Conservation (phyloP, 2,329 filamentous ascomycete genomes). For the Teratosphaeria viscida region DNA sequence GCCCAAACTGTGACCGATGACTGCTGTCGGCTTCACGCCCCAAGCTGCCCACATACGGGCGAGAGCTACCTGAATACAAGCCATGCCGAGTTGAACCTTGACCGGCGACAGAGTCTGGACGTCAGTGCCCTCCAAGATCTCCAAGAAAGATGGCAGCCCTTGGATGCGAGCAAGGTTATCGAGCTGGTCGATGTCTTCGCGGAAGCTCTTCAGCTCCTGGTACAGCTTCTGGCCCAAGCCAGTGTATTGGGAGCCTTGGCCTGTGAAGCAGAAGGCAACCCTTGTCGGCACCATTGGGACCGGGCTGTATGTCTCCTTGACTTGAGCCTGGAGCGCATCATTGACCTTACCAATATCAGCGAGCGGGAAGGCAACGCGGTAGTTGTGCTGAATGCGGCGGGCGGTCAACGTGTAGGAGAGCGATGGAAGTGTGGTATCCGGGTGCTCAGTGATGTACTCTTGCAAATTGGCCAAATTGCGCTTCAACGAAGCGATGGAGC, state of each 20-base stretch:
- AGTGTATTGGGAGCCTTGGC: slow-evolving; percentile 44
- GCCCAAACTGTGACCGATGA: slow-evolving; percentile 52
- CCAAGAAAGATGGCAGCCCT: slow-evolving; percentile 39
- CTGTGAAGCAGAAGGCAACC: slow-evolving; percentile 43
- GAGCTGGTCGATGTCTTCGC: slow-evolving; percentile 39
- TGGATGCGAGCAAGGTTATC: slow-evolving; percentile 38
- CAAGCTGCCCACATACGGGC: slow-evolving; percentile 44
- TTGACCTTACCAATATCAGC: slow-evolving; percentile 37
- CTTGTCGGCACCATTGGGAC: slow-evolving; percentile 44
- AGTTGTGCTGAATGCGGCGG: slow-evolving; percentile 44
- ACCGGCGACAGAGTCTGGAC: slow-evolving; percentile 41
- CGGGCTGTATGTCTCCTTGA: slow-evolving; percentile 41
- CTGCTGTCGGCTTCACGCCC: slow-evolving; percentile 44
- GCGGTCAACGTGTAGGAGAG: slow-evolving; percentile 44
- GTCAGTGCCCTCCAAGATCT: slow-evolving; percentile 39
- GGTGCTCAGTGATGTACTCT: slow-evolving; percentile 36
- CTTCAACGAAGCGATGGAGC: slow-evolving; percentile 42
- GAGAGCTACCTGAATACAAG: slow-evolving; percentile 43
- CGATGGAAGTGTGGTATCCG: slow-evolving; percentile 35
- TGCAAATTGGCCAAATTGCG: slow-evolving; percentile 40
- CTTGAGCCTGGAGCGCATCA: slow-evolving; percentile 35
- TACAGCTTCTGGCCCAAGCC: slow-evolving; percentile 41
- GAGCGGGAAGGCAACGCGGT: slow-evolving; percentile 39
- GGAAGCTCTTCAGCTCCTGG: slow-evolving; percentile 38
- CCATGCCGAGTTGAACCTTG: slow-evolving; percentile 43